Percentiles rank a stretch among this genome's conserved stretches.
Evolutionary conservation across 345 rosid genomes (phyloP).

Genomic region (Jatropha curcas): DNA sequence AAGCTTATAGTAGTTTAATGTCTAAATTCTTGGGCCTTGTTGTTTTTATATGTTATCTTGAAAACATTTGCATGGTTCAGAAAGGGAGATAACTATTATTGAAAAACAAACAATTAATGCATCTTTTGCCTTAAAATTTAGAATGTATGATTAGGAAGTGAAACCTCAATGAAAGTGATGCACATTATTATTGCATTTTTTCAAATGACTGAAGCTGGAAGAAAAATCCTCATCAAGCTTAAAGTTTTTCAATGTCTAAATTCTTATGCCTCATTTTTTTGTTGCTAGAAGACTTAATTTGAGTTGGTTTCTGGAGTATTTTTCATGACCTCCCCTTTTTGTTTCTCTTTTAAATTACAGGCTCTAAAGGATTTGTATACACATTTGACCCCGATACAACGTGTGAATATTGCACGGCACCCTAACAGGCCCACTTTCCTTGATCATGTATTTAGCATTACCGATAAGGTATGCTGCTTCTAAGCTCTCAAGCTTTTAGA

Average conservation of each 20-base stretch:
- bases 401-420: slow-evolving; percentile 93
- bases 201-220: neutral
- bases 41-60: too few relatives aligned
- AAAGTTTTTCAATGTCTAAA: slow-evolving; percentile 7
- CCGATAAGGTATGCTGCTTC: slow-evolving; percentile 69
- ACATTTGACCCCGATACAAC: slow-evolving; percentile 81
- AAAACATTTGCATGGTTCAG: too few relatives aligned
- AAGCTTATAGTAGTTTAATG: slow-evolving; percentile 11
- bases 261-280: slow-evolving; percentile 6
- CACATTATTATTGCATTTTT: neutral
- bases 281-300: neutral
- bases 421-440: slow-evolving; percentile 98
- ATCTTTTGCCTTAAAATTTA: neutral
- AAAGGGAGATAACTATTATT: too few relatives aligned
- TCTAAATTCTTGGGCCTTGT: slow-evolving; percentile 7
- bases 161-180: neutral
- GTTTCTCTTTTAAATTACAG: slow-evolving; percentile 41
- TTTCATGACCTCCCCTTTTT: slow-evolving; percentile 4
- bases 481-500: slow-evolving; percentile 8
- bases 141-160: neutral
- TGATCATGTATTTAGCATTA: slow-evolving; percentile 84
- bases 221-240: slow-evolving; percentile 10
- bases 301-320: slow-evolving; percentile 17
- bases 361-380: slow-evolving; percentile 78
- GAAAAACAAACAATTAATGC: neutral